A percentile compares a stretch with the other conserved stretches of the same genome.
Conservation (phyloP, 306 rosid species). For the Cicer pinnatifidum region DNA sequence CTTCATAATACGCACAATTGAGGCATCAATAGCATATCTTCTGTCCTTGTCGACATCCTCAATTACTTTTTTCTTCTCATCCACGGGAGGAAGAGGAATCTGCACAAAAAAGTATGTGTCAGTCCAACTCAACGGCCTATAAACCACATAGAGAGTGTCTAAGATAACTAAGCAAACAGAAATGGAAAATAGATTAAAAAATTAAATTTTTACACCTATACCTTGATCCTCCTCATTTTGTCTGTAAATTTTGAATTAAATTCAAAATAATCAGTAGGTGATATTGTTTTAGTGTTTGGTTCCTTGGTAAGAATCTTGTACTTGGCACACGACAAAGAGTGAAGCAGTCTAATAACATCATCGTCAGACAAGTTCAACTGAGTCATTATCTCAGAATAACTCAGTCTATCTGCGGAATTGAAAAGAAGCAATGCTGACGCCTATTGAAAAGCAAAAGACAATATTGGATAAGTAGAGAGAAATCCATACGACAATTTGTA, state of each 20-base stretch:
- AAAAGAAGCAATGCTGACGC: slow-evolving; percentile 90
- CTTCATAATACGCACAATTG: slow-evolving; percentile 94
- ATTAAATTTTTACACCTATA: slow-evolving; percentile 34
- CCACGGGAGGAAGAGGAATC: slow-evolving; percentile 98
- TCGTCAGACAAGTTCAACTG: slow-evolving; percentile 81
- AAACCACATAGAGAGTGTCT: neutral
- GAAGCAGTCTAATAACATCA: slow-evolving; percentile 85
- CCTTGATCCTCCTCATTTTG: slow-evolving; percentile 95
- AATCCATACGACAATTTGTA: slow-evolving; percentile 31
- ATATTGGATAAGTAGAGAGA: slow-evolving; percentile 36
- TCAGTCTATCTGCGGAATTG: slow-evolving; percentile 79
- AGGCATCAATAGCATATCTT: slow-evolving; percentile 93
- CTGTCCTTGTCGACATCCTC: slow-evolving; percentile 97
- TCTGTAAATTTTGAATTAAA: slow-evolving; percentile 89
- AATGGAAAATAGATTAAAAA: slow-evolving; percentile 14
- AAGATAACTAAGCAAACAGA: slow-evolving; percentile 23
- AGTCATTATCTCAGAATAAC: slow-evolving; percentile 85
- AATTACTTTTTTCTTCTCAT: slow-evolving; percentile 87
- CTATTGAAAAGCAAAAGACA: slow-evolving; percentile 51
- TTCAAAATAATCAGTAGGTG: slow-evolving; percentile 70
- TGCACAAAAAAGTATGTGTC: slow-evolving; percentile 34
- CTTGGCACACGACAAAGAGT: slow-evolving; percentile 93
- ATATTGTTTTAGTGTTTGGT: slow-evolving; percentile 74
- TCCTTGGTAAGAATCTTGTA: slow-evolving; percentile 87
- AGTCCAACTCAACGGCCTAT: slow-evolving; percentile 18